Conservation (phyloP, 306 rosid genomes). For the Gastrolobium villosum region DNA sequence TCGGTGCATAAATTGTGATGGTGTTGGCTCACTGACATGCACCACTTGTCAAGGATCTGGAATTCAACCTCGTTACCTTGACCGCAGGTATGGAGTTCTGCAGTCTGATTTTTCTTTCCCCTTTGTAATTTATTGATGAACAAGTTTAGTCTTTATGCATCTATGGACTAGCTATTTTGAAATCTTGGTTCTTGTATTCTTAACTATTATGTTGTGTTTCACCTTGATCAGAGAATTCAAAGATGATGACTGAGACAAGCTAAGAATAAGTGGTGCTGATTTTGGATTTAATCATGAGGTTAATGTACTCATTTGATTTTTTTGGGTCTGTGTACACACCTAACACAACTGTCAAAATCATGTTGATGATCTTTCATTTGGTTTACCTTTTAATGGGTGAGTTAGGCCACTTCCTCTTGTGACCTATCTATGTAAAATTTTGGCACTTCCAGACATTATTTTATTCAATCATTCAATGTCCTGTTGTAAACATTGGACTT, state of each 20-base stretch:
- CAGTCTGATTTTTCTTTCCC: slow-evolving; percentile 4
- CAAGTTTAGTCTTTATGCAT: neutral
- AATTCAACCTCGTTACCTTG: slow-evolving; percentile 99
- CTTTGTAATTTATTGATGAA: neutral
- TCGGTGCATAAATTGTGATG: slow-evolving; percentile 90
- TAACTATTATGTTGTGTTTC: slow-evolving; percentile 35
- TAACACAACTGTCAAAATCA: slow-evolving; percentile 35
- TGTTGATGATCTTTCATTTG: slow-evolving; percentile 39
- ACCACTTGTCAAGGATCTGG: slow-evolving; percentile 98
- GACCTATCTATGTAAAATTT: slow-evolving; percentile 41
- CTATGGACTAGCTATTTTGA: neutral
- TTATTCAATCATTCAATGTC: slow-evolving; percentile 24
- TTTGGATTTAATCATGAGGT: slow-evolving; percentile 47
- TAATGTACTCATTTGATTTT: slow-evolving; percentile 49
- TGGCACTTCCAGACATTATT: slow-evolving; percentile 22
- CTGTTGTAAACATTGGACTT: slow-evolving; percentile 18
- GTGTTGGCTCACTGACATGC: slow-evolving; percentile 87
- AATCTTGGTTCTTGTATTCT: slow-evolving; percentile 9
- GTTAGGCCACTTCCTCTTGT: slow-evolving; percentile 32
- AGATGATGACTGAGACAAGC: slow-evolving; percentile 79
- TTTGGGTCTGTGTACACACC: slow-evolving; percentile 46
- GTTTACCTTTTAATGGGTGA: slow-evolving; percentile 32
- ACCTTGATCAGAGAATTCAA: slow-evolving; percentile 83
- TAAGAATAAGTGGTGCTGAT: slow-evolving; percentile 43
- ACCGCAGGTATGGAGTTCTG: slow-evolving; percentile 74